Evolutionary conservation across 192 early-diverging fungal genomes (phyloP).

Genomic region (Umbelopsis isabellina): DNA sequence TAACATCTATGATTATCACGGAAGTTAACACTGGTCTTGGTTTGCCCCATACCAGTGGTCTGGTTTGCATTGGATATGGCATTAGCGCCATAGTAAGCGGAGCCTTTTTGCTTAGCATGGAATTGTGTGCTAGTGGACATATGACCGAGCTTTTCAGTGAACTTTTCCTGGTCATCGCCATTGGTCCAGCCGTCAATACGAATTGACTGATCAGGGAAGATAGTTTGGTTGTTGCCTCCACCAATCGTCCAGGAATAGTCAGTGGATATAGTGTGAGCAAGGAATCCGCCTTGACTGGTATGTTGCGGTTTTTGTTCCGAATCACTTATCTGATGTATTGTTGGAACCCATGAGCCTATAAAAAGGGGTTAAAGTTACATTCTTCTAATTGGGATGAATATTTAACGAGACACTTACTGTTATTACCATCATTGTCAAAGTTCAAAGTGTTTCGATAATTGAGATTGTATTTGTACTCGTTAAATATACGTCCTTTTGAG

Average conservation of each 20-base stretch:
- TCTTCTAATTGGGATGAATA: too few relatives aligned
- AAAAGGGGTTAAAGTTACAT: too few relatives aligned
- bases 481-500: constrained; percentile 4
- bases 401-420: background rate
- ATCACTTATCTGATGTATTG: background rate
- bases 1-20: constrained; percentile 6
- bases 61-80: background rate
- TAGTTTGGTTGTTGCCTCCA: constrained; percentile 16
- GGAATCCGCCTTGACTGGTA: background rate
- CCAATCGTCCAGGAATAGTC: constrained; percentile 10
- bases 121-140: background rate
- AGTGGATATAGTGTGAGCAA: background rate
- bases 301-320: background rate
- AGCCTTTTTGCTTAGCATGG: constrained; percentile 10
- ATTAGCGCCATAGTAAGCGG: constrained; percentile 14
- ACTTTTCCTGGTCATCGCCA: background rate
- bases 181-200: constrained; percentile 12
- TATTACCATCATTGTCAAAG: constrained; percentile 19
- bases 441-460: constrained; percentile 4
- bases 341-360: constrained; percentile 20
- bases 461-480: background rate
- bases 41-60: background rate
- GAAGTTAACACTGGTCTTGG: constrained; percentile 7
- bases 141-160: background rate
- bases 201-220: constrained; percentile 20